Evolutionary conservation across 2,329 filamentous ascomycete species (phyloP).

Genomic region (Drechslerella coelobrocha): DNA sequence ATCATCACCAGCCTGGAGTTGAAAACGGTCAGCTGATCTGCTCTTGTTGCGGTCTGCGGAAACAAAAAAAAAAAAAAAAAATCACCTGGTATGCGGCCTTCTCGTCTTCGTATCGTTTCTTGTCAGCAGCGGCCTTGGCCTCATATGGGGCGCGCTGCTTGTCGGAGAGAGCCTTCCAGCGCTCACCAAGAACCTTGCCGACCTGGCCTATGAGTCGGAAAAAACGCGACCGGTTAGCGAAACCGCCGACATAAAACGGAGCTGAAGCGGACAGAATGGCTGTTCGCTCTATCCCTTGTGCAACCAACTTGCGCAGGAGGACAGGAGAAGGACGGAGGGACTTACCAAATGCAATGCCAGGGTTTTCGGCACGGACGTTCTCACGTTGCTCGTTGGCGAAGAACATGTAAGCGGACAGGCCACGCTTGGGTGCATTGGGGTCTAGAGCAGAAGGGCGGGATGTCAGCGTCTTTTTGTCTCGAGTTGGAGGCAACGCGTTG

Average conservation of each 20-base stretch:
- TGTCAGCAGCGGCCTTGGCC: constrained; percentile 93
- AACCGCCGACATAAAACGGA: constrained; percentile 8
- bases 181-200: constrained; percentile 96
- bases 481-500: constrained; percentile 27
- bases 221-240: constrained; percentile 57
- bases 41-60: background rate
- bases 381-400: constrained; percentile 99
- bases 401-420: constrained; percentile 99
- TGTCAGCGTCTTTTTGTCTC: constrained; percentile 17
- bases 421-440: constrained; percentile 98
- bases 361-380: constrained; percentile 97
- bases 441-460: constrained; percentile 68
- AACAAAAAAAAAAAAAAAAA: constrained; percentile 45
- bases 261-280: constrained; percentile 31
- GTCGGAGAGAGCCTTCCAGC: constrained; percentile 95
- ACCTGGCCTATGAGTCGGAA: constrained; percentile 70
- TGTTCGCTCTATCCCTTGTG: constrained; percentile 3
- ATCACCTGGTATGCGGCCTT: constrained; percentile 91
- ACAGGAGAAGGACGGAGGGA: constrained; percentile 36
- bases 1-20: constrained; percentile 52
- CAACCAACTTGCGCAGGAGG: background rate
- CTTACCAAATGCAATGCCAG: constrained; percentile 92
- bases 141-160: constrained; percentile 94
- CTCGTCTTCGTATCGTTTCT: constrained; percentile 99
- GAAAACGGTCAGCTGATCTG: constrained; percentile 30